Evolutionary conservation across 768 basidiomycete species (phyloP).

Genomic region (Tephrocybe rancida): DNA sequence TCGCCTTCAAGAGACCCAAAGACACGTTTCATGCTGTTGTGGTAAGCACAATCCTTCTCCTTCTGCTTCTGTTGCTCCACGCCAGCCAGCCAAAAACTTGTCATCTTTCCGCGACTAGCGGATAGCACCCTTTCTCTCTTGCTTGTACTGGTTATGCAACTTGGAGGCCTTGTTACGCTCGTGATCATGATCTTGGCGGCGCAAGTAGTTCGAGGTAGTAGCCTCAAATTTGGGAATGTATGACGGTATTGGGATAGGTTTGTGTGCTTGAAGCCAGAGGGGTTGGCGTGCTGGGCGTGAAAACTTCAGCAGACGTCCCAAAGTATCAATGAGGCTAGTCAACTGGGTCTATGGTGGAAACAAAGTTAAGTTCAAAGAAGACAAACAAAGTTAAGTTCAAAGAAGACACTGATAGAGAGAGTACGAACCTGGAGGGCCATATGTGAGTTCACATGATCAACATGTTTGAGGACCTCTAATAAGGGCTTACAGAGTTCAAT

Average conservation of each 20-base stretch:
- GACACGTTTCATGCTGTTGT: slow-evolving; percentile 81
- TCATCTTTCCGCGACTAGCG: slow-evolving; percentile 95
- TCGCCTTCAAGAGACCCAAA: slow-evolving; percentile 80
- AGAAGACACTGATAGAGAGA: slow-evolving; percentile 3
- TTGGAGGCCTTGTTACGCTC: slow-evolving; percentile 89
- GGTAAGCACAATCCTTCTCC: slow-evolving; percentile 84
- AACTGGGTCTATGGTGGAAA: slow-evolving; percentile 46
- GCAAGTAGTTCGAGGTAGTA: slow-evolving; percentile 71
- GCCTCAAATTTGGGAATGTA: slow-evolving; percentile 94
- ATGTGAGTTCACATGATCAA: slow-evolving; percentile 50
- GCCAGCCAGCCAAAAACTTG: slow-evolving; percentile 84
- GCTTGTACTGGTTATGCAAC: slow-evolving; percentile 85
- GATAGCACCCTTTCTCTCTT: slow-evolving; percentile 96
- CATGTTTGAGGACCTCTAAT: slow-evolving; percentile 51
- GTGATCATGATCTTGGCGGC: slow-evolving; percentile 87
- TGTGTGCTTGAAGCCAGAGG: slow-evolving; percentile 87
- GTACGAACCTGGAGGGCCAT: slow-evolving; percentile 55
- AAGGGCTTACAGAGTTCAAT: slow-evolving; percentile 84
- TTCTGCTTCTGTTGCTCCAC: slow-evolving; percentile 84
- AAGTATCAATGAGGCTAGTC: slow-evolving; percentile 44
- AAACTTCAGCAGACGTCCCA: slow-evolving; percentile 72
- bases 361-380: too few relatives aligned
- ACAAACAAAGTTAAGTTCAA: too few relatives aligned
- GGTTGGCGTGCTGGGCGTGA: slow-evolving; percentile 73
- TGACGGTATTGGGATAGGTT: slow-evolving; percentile 92